phyloP scores from a whole-genome alignment of 768 basidiomycete genomes.

The Inosperma sp. region DNA sequence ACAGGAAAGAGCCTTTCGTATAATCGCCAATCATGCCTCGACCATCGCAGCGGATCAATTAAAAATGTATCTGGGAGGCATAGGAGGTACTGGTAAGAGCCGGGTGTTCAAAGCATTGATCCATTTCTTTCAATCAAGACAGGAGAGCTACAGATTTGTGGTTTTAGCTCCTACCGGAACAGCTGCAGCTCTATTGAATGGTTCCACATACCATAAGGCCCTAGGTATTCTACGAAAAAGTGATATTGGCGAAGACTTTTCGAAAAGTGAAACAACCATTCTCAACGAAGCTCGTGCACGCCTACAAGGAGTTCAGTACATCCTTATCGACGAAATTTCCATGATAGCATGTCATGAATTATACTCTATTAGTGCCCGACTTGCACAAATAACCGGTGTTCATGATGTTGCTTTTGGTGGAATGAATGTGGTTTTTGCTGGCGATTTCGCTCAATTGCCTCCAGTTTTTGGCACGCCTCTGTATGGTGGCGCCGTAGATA shows the following conservation, averaged over 20 bases:
- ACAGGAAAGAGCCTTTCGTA: too few species aligned
- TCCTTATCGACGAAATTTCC: conserved; percentile 41
- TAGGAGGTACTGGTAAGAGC: too few species aligned
- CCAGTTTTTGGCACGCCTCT: conserved; percentile 20
- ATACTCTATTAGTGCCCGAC: conserved; percentile 22
- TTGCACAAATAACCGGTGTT: conserved; percentile 17
- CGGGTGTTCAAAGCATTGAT: too few species aligned
- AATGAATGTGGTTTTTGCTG: conserved; percentile 35
- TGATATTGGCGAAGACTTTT: neutral
- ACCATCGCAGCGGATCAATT: too few species aligned
- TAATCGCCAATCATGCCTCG: too few species aligned
- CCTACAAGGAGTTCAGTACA: conserved; percentile 29
- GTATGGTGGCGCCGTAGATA: too few species aligned
- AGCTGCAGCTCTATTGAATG: conserved; percentile 20
- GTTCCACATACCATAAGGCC: conserved; percentile 25
- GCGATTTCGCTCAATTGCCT: conserved; percentile 41
- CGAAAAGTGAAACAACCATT: neutral
- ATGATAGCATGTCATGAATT: conserved; percentile 35
- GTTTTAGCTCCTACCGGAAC: conserved; percentile 20
- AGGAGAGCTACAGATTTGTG: conserved; percentile 9
- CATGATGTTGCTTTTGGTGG: conserved; percentile 31
- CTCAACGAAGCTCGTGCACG: neutral
- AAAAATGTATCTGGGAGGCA: too few species aligned
- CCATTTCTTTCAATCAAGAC: conserved; percentile 17
- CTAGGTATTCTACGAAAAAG: conserved; percentile 15